Evolutionary conservation across 352 stramenopile species (phyloP).

Genomic region (Globisporangium cederbergense): DNA sequence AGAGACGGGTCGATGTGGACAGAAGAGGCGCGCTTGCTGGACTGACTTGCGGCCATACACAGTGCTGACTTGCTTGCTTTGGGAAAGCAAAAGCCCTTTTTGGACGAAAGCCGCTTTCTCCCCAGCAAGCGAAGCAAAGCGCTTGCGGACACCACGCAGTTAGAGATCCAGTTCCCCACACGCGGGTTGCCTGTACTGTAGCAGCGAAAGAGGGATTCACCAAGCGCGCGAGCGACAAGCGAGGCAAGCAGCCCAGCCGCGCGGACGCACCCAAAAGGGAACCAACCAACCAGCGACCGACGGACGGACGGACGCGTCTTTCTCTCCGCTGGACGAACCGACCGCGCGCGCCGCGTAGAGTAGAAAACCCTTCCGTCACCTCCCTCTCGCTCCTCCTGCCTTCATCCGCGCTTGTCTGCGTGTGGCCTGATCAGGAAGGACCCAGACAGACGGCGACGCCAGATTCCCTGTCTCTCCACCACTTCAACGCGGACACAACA

Average conservation of each 20-base stretch:
- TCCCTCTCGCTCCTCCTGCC: too few relatives aligned
- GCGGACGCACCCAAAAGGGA: not conserved
- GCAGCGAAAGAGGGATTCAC: not conserved
- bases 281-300: not conserved
- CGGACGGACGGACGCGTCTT: not conserved
- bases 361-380: too few relatives aligned
- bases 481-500: conserved; percentile 6
- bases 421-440: too few relatives aligned
- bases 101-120: too few relatives aligned
- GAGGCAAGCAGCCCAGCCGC: not conserved
- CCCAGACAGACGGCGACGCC: not conserved
- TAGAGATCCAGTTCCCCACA: conserved; percentile 6
- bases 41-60: not conserved
- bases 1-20: conserved; percentile 1
- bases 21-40: too few relatives aligned
- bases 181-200: too few relatives aligned
- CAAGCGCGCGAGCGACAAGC: not conserved
- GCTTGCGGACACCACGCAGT: too few relatives aligned
- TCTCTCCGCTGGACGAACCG: not conserved
- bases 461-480: conserved; percentile 14
- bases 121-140: too few relatives aligned
- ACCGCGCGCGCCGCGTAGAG: too few relatives aligned
- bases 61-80: not conserved
- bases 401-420: too few relatives aligned
- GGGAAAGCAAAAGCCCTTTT: not conserved